Evolutionary conservation across 2,329 filamentous ascomycete species (phyloP).

Genomic region (Mycosphaerella arachidis): DNA sequence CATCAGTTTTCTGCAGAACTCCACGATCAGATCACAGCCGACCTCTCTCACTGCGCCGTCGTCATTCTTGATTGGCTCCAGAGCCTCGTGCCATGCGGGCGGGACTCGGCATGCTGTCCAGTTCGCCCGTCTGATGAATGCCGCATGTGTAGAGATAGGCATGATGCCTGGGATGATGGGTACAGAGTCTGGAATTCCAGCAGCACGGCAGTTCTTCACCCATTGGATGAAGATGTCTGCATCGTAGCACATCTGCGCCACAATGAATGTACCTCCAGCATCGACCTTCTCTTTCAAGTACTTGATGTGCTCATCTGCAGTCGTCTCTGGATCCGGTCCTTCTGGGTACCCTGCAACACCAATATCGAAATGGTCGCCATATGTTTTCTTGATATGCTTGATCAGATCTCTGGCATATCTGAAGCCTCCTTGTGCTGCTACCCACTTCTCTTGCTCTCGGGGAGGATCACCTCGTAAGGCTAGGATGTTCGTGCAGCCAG

Average conservation of each 20-base stretch:
- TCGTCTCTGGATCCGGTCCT: conserved; percentile 86
- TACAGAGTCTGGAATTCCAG: conserved; percentile 65
- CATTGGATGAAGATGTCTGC: conserved; percentile 90
- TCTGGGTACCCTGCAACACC: conserved; percentile 96
- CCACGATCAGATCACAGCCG: conserved; percentile 78
- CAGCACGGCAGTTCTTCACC: conserved; percentile 79
- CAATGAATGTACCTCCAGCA: conserved; percentile 85
- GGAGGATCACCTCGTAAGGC: conserved; percentile 91
- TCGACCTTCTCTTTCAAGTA: conserved; percentile 98
- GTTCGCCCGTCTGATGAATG: conserved; percentile 82
- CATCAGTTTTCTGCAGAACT: conserved; percentile 84
- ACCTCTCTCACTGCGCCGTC: conserved; percentile 87
- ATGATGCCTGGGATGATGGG: conserved; percentile 85
- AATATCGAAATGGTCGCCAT: conserved; percentile 91
- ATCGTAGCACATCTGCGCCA: conserved; percentile 99
- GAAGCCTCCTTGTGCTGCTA: conserved; percentile 73
- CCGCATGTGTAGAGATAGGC: conserved; percentile 91
- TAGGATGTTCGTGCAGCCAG: conserved; percentile 95
- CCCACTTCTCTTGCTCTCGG: conserved; percentile 90
- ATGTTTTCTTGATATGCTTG: conserved; percentile 71
- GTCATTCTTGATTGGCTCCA: conserved; percentile 95
- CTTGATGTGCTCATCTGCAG: conserved; percentile 77
- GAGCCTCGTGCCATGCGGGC: conserved; percentile 68
- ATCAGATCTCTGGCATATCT: conserved; percentile 89
- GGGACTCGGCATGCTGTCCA: conserved; percentile 88